Conservation (phyloP, 805 yeast genomes). For the Cyberlindnera misumaiensis region DNA sequence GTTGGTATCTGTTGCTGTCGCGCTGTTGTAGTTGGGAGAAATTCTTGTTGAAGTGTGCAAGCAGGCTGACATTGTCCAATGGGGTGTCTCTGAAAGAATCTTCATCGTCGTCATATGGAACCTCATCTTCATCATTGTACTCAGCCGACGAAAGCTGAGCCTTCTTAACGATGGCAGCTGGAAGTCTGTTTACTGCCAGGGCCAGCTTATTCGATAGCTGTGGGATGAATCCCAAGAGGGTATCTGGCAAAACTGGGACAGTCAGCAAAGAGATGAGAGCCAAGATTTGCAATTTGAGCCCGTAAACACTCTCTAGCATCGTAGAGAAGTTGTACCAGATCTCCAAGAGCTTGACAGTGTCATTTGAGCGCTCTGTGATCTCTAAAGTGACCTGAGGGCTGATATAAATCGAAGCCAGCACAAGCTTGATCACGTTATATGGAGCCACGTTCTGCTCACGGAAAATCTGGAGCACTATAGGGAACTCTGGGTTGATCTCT, state of each 20-base stretch:
- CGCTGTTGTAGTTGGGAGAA: constrained; percentile 40
- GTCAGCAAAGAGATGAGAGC: constrained; percentile 52
- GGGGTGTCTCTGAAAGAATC: constrained; percentile 77
- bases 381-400: constrained; percentile 52
- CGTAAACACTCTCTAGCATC: constrained; percentile 60
- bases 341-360: constrained; percentile 43
- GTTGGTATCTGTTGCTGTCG: constrained; percentile 39
- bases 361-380: constrained; percentile 39
- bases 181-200: constrained; percentile 49
- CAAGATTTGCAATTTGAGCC: constrained; percentile 63
- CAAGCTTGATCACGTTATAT: constrained; percentile 46
- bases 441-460: constrained; percentile 25
- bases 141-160: constrained; percentile 55
- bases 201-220: constrained; percentile 49
- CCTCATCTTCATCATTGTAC: constrained; percentile 2
- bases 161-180: constrained; percentile 62
- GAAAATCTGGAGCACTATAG: constrained; percentile 9
- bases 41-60: constrained; percentile 53
- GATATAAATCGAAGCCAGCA: constrained; percentile 56
- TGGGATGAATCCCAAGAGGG: constrained; percentile 31
- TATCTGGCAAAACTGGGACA: constrained; percentile 33
- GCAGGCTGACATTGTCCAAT: constrained; percentile 68
- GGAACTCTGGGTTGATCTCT: constrained; percentile 12
- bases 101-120: constrained; percentile 42
- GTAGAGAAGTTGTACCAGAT: constrained; percentile 56